A percentile compares a stretch with the other conserved stretches of the same genome.
Evolutionary conservation across 225 moss, liverwort and hornwort species (phyloP).

Genomic region (Pseudoscleropodium purum): DNA sequence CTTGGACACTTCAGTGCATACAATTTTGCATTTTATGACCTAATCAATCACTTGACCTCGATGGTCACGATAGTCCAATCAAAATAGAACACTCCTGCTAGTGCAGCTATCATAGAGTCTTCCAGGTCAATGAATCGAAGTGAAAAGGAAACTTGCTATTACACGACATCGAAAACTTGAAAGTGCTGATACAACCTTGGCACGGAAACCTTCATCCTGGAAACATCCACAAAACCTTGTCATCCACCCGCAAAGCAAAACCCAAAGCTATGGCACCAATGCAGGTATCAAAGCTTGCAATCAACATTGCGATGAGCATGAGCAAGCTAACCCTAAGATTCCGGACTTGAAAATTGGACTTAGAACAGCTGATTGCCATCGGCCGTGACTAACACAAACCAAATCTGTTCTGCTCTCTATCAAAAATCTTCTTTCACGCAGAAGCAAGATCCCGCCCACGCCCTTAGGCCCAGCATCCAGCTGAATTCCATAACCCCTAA

Average conservation of each 20-base stretch:
- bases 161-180: neutral
- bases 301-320: neutral
- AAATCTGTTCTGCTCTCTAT: neutral
- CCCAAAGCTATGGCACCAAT: neutral
- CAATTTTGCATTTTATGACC: neutral
- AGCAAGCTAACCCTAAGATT: constrained; percentile 12
- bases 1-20: neutral
- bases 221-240: neutral
- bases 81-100: neutral
- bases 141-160: neutral
- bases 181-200: neutral
- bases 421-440: neutral
- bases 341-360: neutral
- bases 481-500: neutral
- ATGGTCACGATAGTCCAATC: neutral
- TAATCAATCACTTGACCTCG: neutral
- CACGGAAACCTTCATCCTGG: neutral
- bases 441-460: neutral
- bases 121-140: neutral
- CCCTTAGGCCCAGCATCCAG: neutral
- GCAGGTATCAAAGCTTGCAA: neutral
- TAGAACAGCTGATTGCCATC: neutral
- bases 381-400: neutral
- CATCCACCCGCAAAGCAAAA: neutral
- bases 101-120: neutral